Evolutionary conservation across 202 grass and related monocot genomes (phyloP), one percentile per base, ranked within the genome.

Genomic region (Cymbopogon flexuosus): DNA sequence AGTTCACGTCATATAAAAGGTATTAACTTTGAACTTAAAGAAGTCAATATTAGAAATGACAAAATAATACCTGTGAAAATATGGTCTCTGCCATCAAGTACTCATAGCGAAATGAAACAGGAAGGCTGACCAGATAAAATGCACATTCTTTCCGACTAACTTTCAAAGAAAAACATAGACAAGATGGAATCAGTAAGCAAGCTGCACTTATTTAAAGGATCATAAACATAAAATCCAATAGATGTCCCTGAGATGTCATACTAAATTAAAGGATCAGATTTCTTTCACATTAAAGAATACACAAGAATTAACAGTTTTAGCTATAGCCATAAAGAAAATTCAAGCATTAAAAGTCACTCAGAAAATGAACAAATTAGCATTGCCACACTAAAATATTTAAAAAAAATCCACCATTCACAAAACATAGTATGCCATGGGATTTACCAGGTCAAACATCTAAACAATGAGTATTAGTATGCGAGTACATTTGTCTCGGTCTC

Each of bases 71-170:
- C 96, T 99, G 96, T 60, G 96, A 99, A 91, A 95, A 99, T 91
- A 99, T 99, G 52, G 92, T 99, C 77, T 99, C 96, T 18, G 96
- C 92, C 96, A 99, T 96, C 86, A 99, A 87, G 73, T 89, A 96
- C 77, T 99, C 96, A 47, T 99, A 99, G 15, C 96, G 88, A 81
- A 96, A 99, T 22, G 96, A 86, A 37, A 99, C 90, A 78, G 92
- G 96, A 5, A 99, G 78, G 77, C 96, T 90, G 63, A 92, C 96
- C 81, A 99, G 77, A 90, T 91, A 99, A 73, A 94, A 99, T 7
- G 92, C 96, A 61, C 96, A 99, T 90, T 99, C 96, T 86, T 99
- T 99, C 76, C 92, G 92, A 84, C 96, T 99, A 91, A 89, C 88
- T 83, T 96, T 91, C 92, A 86, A 93, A 88, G 74, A 95, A 90